These are phyloP conservation scores for Globisporangium alternatum DNA, from an alignment of 352 stramenopile species.

Conservation along the genomic window DNA sequence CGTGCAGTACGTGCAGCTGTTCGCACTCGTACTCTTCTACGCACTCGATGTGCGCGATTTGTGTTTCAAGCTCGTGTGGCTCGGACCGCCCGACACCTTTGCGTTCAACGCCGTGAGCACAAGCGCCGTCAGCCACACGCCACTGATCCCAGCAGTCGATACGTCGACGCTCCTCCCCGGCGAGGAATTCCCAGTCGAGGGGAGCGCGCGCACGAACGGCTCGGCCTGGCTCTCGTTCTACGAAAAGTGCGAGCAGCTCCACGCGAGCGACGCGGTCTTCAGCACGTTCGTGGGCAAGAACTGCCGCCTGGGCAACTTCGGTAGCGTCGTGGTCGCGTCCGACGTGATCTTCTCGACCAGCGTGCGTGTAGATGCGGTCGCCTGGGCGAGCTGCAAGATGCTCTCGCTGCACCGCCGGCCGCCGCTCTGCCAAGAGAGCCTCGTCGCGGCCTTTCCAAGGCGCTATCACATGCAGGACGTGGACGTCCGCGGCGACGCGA, in stretches of 20 bases:
- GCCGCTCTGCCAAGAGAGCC: slow-evolving; percentile 50
- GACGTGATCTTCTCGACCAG: slow-evolving; percentile 42
- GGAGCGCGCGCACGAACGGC: slow-evolving; percentile 1
- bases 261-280: slow-evolving; percentile 12
- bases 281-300: slow-evolving; percentile 19
- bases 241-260: slow-evolving; percentile 25
- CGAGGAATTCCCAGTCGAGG: slow-evolving; percentile 14
- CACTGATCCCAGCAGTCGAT: slow-evolving; percentile 20
- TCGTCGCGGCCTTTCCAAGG: slow-evolving; percentile 46
- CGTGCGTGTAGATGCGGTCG: slow-evolving; percentile 46
- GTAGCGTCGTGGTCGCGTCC: slow-evolving; percentile 11
- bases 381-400: slow-evolving; percentile 55
- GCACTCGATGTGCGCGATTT: slow-evolving; percentile 34
- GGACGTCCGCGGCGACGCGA: slow-evolving; percentile 18
- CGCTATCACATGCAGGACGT: slow-evolving; percentile 39
- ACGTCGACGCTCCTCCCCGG: slow-evolving; percentile 14
- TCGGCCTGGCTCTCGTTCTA: slow-evolving; percentile 33
- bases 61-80: slow-evolving; percentile 29
- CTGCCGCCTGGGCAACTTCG: slow-evolving; percentile 22
- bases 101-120: slow-evolving; percentile 20
- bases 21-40: slow-evolving; percentile 27
- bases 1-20: slow-evolving; percentile 22
- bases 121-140: slow-evolving; percentile 6
- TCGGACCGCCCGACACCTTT: slow-evolving; percentile 25
- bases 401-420: slow-evolving; percentile 48